Evolutionary conservation across 768 basidiomycete species (phyloP).

Genomic region (Suillus fuscotomentosus): DNA sequence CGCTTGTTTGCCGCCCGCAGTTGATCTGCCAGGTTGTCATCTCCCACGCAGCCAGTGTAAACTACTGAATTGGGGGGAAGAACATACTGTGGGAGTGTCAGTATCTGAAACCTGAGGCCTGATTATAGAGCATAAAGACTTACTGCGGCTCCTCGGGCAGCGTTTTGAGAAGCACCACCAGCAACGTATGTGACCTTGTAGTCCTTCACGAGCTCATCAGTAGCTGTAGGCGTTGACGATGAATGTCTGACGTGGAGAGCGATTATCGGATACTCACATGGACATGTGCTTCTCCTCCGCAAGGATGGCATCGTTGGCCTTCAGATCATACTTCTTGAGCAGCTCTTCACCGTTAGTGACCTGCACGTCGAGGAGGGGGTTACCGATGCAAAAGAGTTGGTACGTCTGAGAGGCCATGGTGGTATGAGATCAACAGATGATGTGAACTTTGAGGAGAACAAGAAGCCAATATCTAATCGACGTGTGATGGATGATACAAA

Average conservation of each 20-base stretch:
- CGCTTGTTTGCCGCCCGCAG: conserved; percentile 87
- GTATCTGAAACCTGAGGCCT: conserved; percentile 1
- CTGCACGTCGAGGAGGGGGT: conserved; percentile 96
- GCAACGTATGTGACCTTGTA: conserved; percentile 87
- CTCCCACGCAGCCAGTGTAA: conserved; percentile 91
- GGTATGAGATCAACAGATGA: conserved; percentile 8
- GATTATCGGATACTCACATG: conserved; percentile 53
- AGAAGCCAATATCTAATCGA: not conserved
- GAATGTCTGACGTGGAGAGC: not conserved
- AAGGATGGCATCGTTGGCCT: conserved; percentile 94
- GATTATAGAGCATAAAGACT: conserved; percentile 27
- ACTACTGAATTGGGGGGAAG: conserved; percentile 87
- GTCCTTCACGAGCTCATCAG: conserved; percentile 77
- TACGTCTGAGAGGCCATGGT: conserved; percentile 49
- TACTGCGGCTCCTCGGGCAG: conserved; percentile 95
- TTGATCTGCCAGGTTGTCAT: conserved; percentile 89
- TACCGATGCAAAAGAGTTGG: conserved; percentile 87
- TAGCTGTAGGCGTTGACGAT: conserved; percentile 54
- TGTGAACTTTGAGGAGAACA: conserved; percentile 9
- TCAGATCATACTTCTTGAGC: conserved; percentile 86
- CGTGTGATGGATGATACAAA: not conserved
- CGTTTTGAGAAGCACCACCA: conserved; percentile 95
- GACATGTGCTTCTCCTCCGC: conserved; percentile 84
- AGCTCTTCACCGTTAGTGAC: conserved; percentile 82
- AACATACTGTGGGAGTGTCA: conserved; percentile 63